These are phyloP conservation scores for Candida silvicultrix DNA, from an alignment of 805 yeast genomes.

Conservation along the genomic window DNA sequence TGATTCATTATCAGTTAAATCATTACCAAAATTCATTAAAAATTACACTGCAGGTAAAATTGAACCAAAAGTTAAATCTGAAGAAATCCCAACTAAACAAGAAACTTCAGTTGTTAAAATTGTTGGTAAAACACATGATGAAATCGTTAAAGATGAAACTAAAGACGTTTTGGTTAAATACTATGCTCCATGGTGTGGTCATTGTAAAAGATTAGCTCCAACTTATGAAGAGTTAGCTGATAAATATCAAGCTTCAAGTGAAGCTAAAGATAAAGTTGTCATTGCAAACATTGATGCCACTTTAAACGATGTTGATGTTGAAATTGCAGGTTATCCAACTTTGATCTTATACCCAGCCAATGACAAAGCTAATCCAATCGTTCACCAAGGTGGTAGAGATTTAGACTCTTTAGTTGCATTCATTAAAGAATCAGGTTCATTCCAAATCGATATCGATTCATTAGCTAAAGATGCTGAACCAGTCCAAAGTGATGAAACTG, in stretches of 20 bases:
- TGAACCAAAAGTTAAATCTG: slow-evolving; percentile 74
- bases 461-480: slow-evolving; percentile 16
- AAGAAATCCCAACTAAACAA: slow-evolving; percentile 79
- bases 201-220: slow-evolving; percentile 89
- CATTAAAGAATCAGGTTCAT: slow-evolving; percentile 62
- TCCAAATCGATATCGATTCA: slow-evolving; percentile 49
- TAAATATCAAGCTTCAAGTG: slow-evolving; percentile 46
- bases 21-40: slow-evolving; percentile 55
- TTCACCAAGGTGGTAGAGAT: slow-evolving; percentile 67
- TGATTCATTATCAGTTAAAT: slow-evolving; percentile 39
- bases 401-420: slow-evolving; percentile 65
- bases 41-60: slow-evolving; percentile 59
- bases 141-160: slow-evolving; percentile 45
- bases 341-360: slow-evolving; percentile 87
- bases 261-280: slow-evolving; percentile 47
- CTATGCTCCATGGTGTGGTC: slow-evolving; percentile 98
- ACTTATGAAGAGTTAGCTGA: slow-evolving; percentile 81
- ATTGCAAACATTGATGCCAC: slow-evolving; percentile 90
- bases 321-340: slow-evolving; percentile 89
- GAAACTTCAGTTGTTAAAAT: slow-evolving; percentile 66
- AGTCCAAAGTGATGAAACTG: background rate
- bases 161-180: slow-evolving; percentile 83
- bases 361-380: slow-evolving; percentile 57
- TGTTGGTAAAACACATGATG: slow-evolving; percentile 80
- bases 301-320: slow-evolving; percentile 78